These are phyloP conservation scores for Colletotrichum sp. DNA, from an alignment of 2,329 filamentous ascomycete species.

Conservation along the genomic window DNA sequence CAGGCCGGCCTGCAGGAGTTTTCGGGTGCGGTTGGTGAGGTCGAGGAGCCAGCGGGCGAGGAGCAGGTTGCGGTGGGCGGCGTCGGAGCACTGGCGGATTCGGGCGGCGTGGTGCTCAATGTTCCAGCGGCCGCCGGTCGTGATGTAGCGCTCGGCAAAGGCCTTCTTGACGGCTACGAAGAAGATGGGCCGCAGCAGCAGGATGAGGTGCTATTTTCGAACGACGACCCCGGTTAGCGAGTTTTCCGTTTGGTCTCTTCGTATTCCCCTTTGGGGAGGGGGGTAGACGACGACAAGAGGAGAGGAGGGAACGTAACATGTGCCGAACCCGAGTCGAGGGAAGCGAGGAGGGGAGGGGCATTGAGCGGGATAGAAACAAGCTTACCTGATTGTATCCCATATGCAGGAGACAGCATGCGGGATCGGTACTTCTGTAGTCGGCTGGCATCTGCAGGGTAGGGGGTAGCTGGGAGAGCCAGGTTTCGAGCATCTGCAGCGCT, in stretches of 20 bases:
- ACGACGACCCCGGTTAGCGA: neutral
- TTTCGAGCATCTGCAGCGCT: constrained; percentile 45
- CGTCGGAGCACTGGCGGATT: constrained; percentile 44
- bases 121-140: constrained; percentile 26
- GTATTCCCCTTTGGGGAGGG: neutral
- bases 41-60: constrained; percentile 46
- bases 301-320: neutral
- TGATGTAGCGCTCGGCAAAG: constrained; percentile 45
- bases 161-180: constrained; percentile 52
- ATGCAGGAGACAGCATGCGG: constrained; percentile 49
- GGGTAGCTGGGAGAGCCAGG: constrained; percentile 45
- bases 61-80: constrained; percentile 50
- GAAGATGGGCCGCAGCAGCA: constrained; percentile 53
- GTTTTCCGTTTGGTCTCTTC: neutral
- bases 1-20: constrained; percentile 48
- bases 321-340: neutral
- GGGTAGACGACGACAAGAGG: neutral
- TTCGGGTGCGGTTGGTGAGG: constrained; percentile 37
- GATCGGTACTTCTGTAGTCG: constrained; percentile 41
- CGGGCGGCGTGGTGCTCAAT: constrained; percentile 33
- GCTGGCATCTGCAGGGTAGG: constrained; percentile 40
- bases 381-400: constrained; percentile 48
- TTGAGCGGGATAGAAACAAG: neutral
- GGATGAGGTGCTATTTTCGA: constrained; percentile 46
- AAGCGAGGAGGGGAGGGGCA: constrained; percentile 30